Conservation (phyloP, 805 yeast species). For the Yamadazyma takamatsuzukensis region DNA sequence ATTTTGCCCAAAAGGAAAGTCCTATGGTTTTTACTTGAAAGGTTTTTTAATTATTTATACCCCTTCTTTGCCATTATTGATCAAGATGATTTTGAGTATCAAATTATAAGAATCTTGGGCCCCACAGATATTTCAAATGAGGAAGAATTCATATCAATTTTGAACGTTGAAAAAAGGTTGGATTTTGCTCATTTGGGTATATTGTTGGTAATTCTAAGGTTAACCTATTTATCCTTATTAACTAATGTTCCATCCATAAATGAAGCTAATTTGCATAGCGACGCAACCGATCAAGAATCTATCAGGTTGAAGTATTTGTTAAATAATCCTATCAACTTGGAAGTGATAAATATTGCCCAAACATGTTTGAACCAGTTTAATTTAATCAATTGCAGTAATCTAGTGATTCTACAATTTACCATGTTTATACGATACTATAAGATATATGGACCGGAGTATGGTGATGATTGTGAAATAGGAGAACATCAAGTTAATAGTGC, state of each 20-base stretch:
- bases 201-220: slow-evolving; percentile 28
- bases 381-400: slow-evolving; percentile 35
- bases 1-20: slow-evolving; percentile 51
- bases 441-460: slow-evolving; percentile 49
- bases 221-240: slow-evolving; percentile 32
- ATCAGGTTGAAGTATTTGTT: slow-evolving; percentile 24
- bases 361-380: slow-evolving; percentile 35
- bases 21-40: slow-evolving; percentile 52
- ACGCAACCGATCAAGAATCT: slow-evolving; percentile 15
- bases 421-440: slow-evolving; percentile 49
- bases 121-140: slow-evolving; percentile 19
- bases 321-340: slow-evolving; percentile 27
- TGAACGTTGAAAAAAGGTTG: slow-evolving; percentile 16
- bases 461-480: slow-evolving; percentile 57
- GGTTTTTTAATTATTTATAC: slow-evolving; percentile 57
- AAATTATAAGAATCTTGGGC: slow-evolving; percentile 46
- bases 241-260: slow-evolving; percentile 25
- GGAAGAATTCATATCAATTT: background rate
- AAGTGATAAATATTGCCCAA: slow-evolving; percentile 28
- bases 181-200: slow-evolving; percentile 34
- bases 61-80: slow-evolving; percentile 65
- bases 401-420: slow-evolving; percentile 54
- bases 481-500: slow-evolving; percentile 54
- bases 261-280: slow-evolving; percentile 19
- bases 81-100: slow-evolving; percentile 46